Conservation (phyloP, 208 protist genomes). For the Crithidia fasciculata region DNA sequence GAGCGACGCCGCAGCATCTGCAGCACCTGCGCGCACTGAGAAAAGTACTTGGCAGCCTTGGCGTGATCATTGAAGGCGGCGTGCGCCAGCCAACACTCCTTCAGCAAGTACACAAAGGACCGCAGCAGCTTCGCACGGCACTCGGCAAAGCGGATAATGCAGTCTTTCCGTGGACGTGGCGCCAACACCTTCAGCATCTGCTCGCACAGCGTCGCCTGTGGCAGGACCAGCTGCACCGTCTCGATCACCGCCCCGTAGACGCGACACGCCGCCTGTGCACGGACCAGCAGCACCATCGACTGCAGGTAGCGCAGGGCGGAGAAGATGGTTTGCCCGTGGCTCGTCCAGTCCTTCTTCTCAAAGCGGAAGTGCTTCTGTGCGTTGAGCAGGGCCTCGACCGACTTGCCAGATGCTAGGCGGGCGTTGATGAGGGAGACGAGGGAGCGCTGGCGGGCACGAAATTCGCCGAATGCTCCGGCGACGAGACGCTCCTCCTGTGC, state of each 20-base stretch:
- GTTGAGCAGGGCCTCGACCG: constrained; percentile 57
- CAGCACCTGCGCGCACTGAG: constrained; percentile 60
- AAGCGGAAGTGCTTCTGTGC: constrained; percentile 76
- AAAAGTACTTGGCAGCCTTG: constrained; percentile 70
- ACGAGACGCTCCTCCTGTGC: constrained; percentile 63
- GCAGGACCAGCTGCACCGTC: constrained; percentile 78
- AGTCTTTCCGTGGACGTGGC: constrained; percentile 40
- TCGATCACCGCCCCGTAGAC: constrained; percentile 71
- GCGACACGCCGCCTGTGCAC: constrained; percentile 65
- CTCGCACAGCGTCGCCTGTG: constrained; percentile 77
- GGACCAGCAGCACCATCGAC: constrained; percentile 81
- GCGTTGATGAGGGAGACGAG: constrained; percentile 70
- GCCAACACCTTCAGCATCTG: constrained; percentile 70
- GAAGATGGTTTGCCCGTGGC: constrained; percentile 53
- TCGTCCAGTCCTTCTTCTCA: constrained; percentile 73
- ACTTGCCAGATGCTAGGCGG: constrained; percentile 60
- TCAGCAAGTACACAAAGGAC: constrained; percentile 56
- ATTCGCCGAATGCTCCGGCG: constrained; percentile 48
- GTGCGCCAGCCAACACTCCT: constrained; percentile 72
- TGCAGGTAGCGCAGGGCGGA: constrained; percentile 74
- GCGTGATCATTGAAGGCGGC: constrained; percentile 56
- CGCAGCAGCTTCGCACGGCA: constrained; percentile 58
- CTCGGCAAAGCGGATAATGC: constrained; percentile 76
- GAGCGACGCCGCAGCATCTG: constrained; percentile 40
- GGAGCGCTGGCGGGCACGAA: constrained; percentile 67